A percentile compares a stretch with the other conserved stretches of the same genome.
Conservation (phyloP, 192 early-diverging fungal genomes). For the Coemansia sp. region DNA sequence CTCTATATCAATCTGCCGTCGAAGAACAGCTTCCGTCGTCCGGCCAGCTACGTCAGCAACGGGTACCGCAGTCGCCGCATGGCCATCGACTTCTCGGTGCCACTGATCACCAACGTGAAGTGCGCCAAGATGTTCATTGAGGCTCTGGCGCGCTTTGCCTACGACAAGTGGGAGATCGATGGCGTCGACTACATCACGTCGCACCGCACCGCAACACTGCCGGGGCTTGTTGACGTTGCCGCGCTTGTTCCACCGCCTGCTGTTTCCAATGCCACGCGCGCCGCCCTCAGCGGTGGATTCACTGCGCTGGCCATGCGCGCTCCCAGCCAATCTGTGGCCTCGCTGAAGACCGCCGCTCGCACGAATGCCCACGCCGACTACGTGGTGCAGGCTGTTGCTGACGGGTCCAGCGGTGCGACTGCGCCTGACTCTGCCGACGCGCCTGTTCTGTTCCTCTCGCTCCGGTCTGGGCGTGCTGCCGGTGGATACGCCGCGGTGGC, state of each 20-base stretch:
- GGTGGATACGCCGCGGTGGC: slow-evolving; percentile 66
- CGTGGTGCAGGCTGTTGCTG: slow-evolving; percentile 72
- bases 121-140: slow-evolving; percentile 98
- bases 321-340: slow-evolving; percentile 46
- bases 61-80: slow-evolving; percentile 95
- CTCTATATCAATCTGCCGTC: slow-evolving; percentile 99
- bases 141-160: slow-evolving; percentile 75
- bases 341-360: slow-evolving; percentile 56
- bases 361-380: slow-evolving; percentile 70
- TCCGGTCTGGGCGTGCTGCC: slow-evolving; percentile 43
- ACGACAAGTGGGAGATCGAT: slow-evolving; percentile 68
- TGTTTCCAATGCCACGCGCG: slow-evolving; percentile 66
- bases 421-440: slow-evolving; percentile 33
- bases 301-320: slow-evolving; percentile 72
- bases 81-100: slow-evolving; percentile 96
- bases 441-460: slow-evolving; percentile 65
- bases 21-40: slow-evolving; percentile 94
- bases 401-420: slow-evolving; percentile 58
- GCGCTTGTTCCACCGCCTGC: slow-evolving; percentile 62
- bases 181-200: slow-evolving; percentile 91
- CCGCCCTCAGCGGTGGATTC: slow-evolving; percentile 85
- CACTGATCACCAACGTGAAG: slow-evolving; percentile 98
- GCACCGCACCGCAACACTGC: slow-evolving; percentile 79
- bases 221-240: slow-evolving; percentile 86
- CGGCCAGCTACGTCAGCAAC: slow-evolving; percentile 90